Evolutionary conservation across 1,284 basidiomycete species (phyloP), one percentile per base, ranked within the genome.

Genomic region (Bjerkandera adusta): DNA sequence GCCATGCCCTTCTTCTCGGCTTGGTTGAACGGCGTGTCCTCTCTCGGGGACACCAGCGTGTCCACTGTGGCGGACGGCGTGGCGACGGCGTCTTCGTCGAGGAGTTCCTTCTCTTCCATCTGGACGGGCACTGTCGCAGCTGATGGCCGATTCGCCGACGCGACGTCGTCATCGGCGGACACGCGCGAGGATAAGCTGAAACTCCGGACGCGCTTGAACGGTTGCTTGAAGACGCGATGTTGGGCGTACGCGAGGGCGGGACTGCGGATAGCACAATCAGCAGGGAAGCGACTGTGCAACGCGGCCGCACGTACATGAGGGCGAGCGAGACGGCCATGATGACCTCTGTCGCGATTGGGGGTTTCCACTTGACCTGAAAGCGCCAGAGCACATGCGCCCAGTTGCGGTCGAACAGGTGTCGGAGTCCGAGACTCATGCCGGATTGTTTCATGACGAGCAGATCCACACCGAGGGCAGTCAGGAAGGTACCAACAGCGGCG

Each of bases 321-420:
- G 42, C 55, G 16, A 63, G 50, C 8, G 60, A 59, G 4, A 54
- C 47, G 4, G 51, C 61, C 48, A 63, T 48, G 29, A 61, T 53
- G 45, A 61, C 52, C 20, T 53, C 48, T 12, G 56, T 54, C 0
- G 48, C 34, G 4, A 52, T 36, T 6, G 57, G 49, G 8, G 59
- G 57, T 32, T 55, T 49, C 48, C 53, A 63, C 2, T 55, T 55
- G n/a, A 42, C 30, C 5, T 43, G 43, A 25, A 49, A 32, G 11
- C 60, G 35, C 20, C 55, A 56, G 55, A 59, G 25, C 44, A 70
- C 60, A 63, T 85, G 83, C 22, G 72, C 69, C 8, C 66, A 57
- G 54, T 85, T 85, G 39, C 77, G 68, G 57, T 85, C 83, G 51
- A 83, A 75, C 11, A 85, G 68, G 56, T 71, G 77, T 13, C 83